A percentile compares a stretch with the other conserved stretches of the same genome.
These are phyloP conservation scores for Lanmaoa pseudosensibilis DNA, from an alignment of 768 basidiomycete genomes.

Conservation along the genomic window DNA sequence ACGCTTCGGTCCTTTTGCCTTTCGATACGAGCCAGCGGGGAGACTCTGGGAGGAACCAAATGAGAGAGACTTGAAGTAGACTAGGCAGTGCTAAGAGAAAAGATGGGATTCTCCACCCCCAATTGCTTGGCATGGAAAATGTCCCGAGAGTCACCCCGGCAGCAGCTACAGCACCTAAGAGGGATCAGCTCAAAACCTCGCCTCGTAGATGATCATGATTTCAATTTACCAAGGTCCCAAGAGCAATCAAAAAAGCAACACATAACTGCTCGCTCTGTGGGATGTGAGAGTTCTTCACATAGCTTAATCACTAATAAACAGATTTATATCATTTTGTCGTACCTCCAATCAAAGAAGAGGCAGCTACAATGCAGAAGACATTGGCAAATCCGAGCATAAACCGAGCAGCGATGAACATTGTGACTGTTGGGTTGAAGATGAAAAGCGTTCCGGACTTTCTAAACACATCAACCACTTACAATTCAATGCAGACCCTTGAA, in stretches of 20 bases:
- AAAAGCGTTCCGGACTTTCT: not conserved
- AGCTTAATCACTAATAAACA: not conserved
- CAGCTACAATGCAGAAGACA: not conserved
- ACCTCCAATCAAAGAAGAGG: slow-evolving; percentile 9
- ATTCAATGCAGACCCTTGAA: slow-evolving; percentile 13
- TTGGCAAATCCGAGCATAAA: not conserved
- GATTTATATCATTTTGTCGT: not conserved
- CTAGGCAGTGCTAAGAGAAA: slow-evolving; percentile 58
- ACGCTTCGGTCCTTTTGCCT: slow-evolving; percentile 52
- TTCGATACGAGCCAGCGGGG: slow-evolving; percentile 63
- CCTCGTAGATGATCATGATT: not conserved
- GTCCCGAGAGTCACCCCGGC: slow-evolving; percentile 61
- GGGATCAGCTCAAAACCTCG: not conserved
- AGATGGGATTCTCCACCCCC: slow-evolving; percentile 64
- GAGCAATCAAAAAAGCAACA: not conserved
- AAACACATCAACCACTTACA: not conserved
- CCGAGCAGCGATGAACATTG: slow-evolving; percentile 6
- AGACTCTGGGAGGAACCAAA: slow-evolving; percentile 62
- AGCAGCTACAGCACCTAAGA: slow-evolving; percentile 29
- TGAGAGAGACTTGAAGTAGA: slow-evolving; percentile 52
- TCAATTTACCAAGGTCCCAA: not conserved
- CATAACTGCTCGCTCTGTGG: slow-evolving; percentile 11
- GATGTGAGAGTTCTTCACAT: slow-evolving; percentile 7
- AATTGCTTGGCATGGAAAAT: slow-evolving; percentile 54
- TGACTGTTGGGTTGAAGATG: not conserved